phyloP scores from a whole-genome alignment of 106 monocot species.

The Triglochin maritima region DNA sequence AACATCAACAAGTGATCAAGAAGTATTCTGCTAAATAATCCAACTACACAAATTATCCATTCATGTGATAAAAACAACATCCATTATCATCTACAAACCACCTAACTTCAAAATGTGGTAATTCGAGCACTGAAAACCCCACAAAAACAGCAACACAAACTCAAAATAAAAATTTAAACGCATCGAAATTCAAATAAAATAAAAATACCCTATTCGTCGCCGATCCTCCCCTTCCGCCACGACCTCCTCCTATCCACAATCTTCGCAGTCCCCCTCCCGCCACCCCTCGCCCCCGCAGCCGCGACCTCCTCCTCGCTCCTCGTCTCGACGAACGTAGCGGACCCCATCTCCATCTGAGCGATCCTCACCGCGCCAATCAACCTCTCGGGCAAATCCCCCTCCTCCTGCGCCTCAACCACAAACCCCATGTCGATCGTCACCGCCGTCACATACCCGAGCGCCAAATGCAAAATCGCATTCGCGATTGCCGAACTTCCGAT shows the following conservation, averaged over 20 bases:
- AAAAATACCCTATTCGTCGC: no score
- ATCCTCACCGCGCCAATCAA: slow-evolving; percentile 24
- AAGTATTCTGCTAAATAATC: no score
- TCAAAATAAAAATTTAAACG: no score
- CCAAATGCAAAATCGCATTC: slow-evolving; percentile 20
- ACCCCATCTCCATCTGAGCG: slow-evolving; percentile 28
- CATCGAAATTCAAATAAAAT: no score
- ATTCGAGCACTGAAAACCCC: no score
- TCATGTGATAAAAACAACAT: no score
- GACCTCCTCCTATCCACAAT: slow-evolving; percentile 10
- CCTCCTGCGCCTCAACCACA: slow-evolving; percentile 24
- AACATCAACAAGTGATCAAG: no score
- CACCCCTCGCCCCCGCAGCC: not conserved
- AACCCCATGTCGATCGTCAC: slow-evolving; percentile 32
- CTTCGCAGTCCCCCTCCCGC: slow-evolving; percentile 2
- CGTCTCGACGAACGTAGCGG: slow-evolving; percentile 18
- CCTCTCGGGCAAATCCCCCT: slow-evolving; percentile 26
- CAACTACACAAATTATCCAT: no score
- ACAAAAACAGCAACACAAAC: no score
- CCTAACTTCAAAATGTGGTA: no score
- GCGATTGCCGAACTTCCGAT: slow-evolving; percentile 32
- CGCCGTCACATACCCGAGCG: slow-evolving; percentile 20
- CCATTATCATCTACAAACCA: no score
- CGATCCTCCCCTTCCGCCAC: not conserved
- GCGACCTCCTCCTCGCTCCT: not conserved